These are phyloP conservation scores for Cetraspora pellucida DNA, from an alignment of 192 early-diverging fungal species.

Conservation along the genomic window DNA sequence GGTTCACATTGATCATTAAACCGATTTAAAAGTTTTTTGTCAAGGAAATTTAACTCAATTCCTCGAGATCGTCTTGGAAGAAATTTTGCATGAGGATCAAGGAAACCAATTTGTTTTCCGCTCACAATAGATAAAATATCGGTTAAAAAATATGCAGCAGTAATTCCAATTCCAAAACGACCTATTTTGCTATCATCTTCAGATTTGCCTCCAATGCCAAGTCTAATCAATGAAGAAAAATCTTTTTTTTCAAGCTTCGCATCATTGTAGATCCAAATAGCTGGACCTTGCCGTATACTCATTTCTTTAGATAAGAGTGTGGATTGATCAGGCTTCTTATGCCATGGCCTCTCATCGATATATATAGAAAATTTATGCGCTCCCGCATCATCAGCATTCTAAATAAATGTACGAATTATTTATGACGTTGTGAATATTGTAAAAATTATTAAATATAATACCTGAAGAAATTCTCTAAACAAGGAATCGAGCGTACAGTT, in stretches of 20 bases:
- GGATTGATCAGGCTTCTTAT: not conserved
- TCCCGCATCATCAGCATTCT: constrained; percentile 34
- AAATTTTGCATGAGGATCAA: constrained; percentile 32
- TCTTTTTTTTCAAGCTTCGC: constrained; percentile 18
- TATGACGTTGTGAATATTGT: not conserved
- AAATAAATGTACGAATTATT: not conserved
- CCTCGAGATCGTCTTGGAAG: constrained; percentile 7
- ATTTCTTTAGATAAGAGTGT: constrained; percentile 4
- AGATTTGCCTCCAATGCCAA: constrained; percentile 30
- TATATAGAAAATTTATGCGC: constrained; percentile 15
- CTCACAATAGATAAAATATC: constrained; percentile 37
- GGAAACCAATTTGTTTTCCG: constrained; percentile 19
- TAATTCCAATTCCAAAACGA: constrained; percentile 17
- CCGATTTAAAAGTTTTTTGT: not conserved
- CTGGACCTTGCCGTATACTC: constrained; percentile 36
- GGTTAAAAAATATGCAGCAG: constrained; percentile 28
- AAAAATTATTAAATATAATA: not conserved
- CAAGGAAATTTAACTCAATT: not conserved
- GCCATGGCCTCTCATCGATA: constrained; percentile 8
- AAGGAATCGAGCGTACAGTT: not conserved
- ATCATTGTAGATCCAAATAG: constrained; percentile 36
- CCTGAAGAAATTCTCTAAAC: constrained; percentile 3
- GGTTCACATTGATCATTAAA: not conserved
- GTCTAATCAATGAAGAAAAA: constrained; percentile 18
- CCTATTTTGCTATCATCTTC: not conserved